A percentile compares a stretch with the other conserved stretches of the same genome.
Conservation (phyloP, 2,329 filamentous ascomycete species). For the Penicillium sp. region DNA sequence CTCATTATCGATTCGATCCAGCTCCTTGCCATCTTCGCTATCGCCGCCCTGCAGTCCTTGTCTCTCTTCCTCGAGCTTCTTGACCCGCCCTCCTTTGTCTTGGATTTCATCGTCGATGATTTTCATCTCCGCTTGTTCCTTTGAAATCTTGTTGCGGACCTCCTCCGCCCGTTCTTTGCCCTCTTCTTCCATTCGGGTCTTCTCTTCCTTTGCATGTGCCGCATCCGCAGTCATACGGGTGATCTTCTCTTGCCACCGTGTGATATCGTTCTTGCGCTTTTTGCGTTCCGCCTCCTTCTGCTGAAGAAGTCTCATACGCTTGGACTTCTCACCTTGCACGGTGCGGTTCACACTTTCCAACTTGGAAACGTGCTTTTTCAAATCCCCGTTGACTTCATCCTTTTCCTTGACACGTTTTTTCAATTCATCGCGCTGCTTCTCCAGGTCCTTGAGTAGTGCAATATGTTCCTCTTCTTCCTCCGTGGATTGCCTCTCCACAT, state of each 20-base stretch:
- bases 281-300: conserved; percentile 60
- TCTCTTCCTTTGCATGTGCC: conserved; percentile 44
- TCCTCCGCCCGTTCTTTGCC: conserved; percentile 41
- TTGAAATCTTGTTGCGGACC: conserved; percentile 44
- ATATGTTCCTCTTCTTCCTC: conserved; percentile 69
- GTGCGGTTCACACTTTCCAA: conserved; percentile 78
- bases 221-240: conserved; percentile 52
- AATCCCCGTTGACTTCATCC: conserved; percentile 80
- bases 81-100: conserved; percentile 59
- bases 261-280: conserved; percentile 59
- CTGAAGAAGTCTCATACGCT: conserved; percentile 66
- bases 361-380: conserved; percentile 75
- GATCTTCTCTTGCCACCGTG: conserved; percentile 57
- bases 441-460: conserved; percentile 63
- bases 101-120: conserved; percentile 60
- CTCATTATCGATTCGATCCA: conserved; percentile 51
- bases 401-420: conserved; percentile 78
- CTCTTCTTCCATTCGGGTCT: conserved; percentile 41
- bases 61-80: conserved; percentile 59
- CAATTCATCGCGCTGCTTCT: conserved; percentile 75
- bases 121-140: conserved; percentile 52
- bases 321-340: conserved; percentile 72
- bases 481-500: conserved; percentile 64
- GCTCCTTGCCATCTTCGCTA: conserved; percentile 51
- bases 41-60: conserved; percentile 50